phyloP scores from a whole-genome alignment of 2,329 filamentous ascomycete genomes.

The Ustulina deusta region DNA sequence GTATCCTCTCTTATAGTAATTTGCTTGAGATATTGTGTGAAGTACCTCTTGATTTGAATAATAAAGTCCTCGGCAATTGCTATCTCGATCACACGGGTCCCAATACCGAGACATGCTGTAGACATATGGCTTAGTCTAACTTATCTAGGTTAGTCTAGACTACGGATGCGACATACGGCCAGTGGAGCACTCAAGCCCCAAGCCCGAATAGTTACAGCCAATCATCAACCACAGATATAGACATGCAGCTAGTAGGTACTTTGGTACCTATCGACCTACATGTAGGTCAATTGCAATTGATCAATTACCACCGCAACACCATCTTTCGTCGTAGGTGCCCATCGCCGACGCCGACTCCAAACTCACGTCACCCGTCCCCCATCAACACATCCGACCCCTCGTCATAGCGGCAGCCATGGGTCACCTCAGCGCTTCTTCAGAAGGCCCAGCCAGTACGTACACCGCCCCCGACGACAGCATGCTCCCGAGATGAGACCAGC shows the following conservation, averaged over 20 bases:
- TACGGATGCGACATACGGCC: conserved; percentile 2
- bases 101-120: no score
- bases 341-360: not conserved
- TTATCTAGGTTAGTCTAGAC: no score
- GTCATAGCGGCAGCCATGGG: conserved; percentile 39
- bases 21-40: no score
- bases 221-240: conserved; percentile 8
- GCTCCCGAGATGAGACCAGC: not conserved
- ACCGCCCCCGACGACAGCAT: not conserved
- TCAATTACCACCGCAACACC: not conserved
- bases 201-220: not conserved
- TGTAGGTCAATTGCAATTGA: not conserved
- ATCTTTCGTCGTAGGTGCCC: not conserved
- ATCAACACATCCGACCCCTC: conserved; percentile 4
- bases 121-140: no score
- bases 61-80: no score
- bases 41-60: no score
- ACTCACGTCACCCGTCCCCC: not conserved
- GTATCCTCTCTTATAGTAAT: no score
- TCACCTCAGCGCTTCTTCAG: conserved; percentile 45
- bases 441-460: conserved; percentile 48
- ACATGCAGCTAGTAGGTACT: not conserved
- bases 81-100: no score
- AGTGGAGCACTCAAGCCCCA: not conserved
- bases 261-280: not conserved